Evolutionary conservation across 371 early-diverging fungal genomes (phyloP).

Genomic region (Umbelopsis sp.): DNA sequence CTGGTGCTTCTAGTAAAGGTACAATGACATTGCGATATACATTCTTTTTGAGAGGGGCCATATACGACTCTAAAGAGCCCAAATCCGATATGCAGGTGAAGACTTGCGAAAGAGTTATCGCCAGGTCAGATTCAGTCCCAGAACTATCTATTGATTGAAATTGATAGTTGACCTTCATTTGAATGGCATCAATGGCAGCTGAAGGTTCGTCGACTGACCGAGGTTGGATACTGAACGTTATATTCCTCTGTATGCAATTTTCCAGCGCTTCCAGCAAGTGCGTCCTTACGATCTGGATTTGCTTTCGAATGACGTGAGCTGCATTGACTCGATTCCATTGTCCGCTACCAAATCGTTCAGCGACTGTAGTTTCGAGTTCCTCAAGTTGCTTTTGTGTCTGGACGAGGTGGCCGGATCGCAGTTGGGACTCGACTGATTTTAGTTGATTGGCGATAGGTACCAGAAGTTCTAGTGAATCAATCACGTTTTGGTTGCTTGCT

Average conservation of each 20-base stretch:
- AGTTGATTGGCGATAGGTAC: constrained; percentile 16
- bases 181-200: not conserved
- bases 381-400: constrained; percentile 4
- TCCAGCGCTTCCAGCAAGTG: not conserved
- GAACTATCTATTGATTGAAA: no score
- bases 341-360: not conserved
- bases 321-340: constrained; percentile 14
- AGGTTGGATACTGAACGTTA: not conserved
- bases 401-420: not conserved
- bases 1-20: not conserved
- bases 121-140: not conserved
- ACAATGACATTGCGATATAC: constrained; percentile 6
- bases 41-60: constrained; percentile 1
- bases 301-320: not conserved
- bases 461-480: constrained; percentile 24
- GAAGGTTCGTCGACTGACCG: not conserved
- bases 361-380: not conserved
- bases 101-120: constrained; percentile 9
- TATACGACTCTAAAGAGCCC: constrained; percentile 8
- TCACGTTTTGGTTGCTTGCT: constrained; percentile 21
- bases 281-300: not conserved
- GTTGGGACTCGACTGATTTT: constrained; percentile 6
- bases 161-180: constrained; percentile 9
- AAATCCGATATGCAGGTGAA: constrained; percentile 12
- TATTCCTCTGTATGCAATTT: not conserved